Base-by-base conservation (phyloP, 345 rosid genomes). In the Populus davidiana region DNA sequence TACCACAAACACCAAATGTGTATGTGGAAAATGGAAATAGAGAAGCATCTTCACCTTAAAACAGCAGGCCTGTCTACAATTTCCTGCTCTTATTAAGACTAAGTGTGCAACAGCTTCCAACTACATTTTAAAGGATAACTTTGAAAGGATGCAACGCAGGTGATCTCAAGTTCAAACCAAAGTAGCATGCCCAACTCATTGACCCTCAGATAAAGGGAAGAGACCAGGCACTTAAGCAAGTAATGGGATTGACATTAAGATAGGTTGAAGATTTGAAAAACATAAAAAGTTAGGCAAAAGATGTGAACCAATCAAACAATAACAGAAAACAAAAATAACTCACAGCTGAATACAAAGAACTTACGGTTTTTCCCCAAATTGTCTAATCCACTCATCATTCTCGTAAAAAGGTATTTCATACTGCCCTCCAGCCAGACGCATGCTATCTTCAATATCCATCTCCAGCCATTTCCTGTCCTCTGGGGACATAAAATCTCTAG, bases 381-480 rank as follows among this genome's bases (percentile, higher is more conserved):
- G 87, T 66, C 31, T 86, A 73, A 91, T 73, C 98, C 98, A 92
- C 79, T 82, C 91, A 61, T 92, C 86, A 49, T 83, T 87, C 86
- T 94, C 96, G 68, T 93, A 91, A 79, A 85, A 90, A 36, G 98
- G 98, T 43, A 88, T 83, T 84, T 89, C 85, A 83, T 76, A 87
- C 27, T 74, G 69, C 17, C 87, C 92, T 6, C 73, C 87, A 70
- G 89, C 82, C 62, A 92, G 80, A 62, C 63, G 84, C 56, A 91
- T 23, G 77, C 87, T 87, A 78, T 94, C 98, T 84, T 94, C 98
- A 61, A 94, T 87, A 87, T 94, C 98, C 94, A 86, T 91, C 88
- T 94, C 94, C 83, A 92, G 83, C 98, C 97, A 94, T 85, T 91
- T 80, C 81, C 83, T 90, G 84, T 94, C 98, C 85, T 94, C 97